Evolutionary conservation across 1,139 yeast genomes (phyloP).

Genomic region (Saccharomyces pastorianus): DNA sequence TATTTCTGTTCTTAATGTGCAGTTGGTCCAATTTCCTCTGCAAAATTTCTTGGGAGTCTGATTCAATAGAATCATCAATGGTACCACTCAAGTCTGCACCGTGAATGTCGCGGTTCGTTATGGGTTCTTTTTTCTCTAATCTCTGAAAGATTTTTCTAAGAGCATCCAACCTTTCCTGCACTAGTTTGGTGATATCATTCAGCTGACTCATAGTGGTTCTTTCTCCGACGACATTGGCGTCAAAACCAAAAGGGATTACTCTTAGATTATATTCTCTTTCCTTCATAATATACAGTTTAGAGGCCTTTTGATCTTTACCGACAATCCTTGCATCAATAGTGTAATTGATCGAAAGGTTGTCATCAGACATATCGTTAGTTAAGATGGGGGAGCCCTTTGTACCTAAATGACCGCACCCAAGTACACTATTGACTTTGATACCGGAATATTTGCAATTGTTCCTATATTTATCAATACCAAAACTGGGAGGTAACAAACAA

Average conservation of each 20-base stretch:
- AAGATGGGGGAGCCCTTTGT: slow-evolving; percentile 34
- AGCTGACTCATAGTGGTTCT: slow-evolving; percentile 15
- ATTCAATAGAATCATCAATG: slow-evolving; percentile 10
- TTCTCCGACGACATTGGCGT: slow-evolving; percentile 19
- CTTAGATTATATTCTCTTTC: slow-evolving; percentile 29
- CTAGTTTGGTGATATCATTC: slow-evolving; percentile 10
- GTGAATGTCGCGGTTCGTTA: slow-evolving; percentile 15
- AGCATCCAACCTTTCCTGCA: slow-evolving; percentile 18
- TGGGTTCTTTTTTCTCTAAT: slow-evolving; percentile 14
- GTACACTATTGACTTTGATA: slow-evolving; percentile 25
- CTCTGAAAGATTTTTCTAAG: slow-evolving; percentile 15
- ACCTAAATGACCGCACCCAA: slow-evolving; percentile 37
- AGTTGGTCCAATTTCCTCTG: slow-evolving; percentile 19
- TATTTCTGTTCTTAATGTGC: slow-evolving; percentile 14
- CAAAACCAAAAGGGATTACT: slow-evolving; percentile 33
- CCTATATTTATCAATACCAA: slow-evolving; percentile 45
- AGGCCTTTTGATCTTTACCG: slow-evolving; percentile 19
- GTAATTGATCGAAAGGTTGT: slow-evolving; percentile 27
- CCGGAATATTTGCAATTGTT: slow-evolving; percentile 29
- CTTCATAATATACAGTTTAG: slow-evolving; percentile 20
- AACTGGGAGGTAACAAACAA: slow-evolving; percentile 53
- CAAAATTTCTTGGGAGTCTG: slow-evolving; percentile 18
- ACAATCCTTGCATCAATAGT: slow-evolving; percentile 27
- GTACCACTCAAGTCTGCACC: slow-evolving; percentile 21
- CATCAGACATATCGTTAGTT: slow-evolving; percentile 31